Base-by-base conservation (phyloP, 1,284 basidiomycete species). In the Heterobasidion occidentale region DNA sequence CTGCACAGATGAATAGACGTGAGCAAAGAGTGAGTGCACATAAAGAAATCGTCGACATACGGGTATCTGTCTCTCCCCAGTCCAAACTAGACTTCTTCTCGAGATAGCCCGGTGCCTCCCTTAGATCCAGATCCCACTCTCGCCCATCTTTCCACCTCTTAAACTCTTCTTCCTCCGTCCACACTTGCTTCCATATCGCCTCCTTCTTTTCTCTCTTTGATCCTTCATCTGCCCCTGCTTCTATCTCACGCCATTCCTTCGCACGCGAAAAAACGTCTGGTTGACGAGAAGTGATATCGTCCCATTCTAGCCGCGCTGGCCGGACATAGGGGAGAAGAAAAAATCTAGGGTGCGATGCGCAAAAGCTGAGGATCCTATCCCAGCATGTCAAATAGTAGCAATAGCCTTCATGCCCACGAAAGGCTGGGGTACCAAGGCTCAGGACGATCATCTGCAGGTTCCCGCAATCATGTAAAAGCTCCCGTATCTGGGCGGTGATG, bases 101-200 rank as follows among this genome's bases (percentile, higher is more conserved):
- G 3, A 56, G n/a, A 48, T 61, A 61, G 8, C 57, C 60, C 8
- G 60, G 60, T 3, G 60, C 54, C 20, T 58, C 58, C 51, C 52
- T 53, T 53, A 61, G n/a, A 36, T 61, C 60, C 44, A 61, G 35
- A 34, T 61, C 60, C 60, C 60, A 61, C 35, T 61, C 60, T 27
- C 42, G 33, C 1, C 53, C 55, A 44, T 59, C 57, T 44, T 58
- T 59, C 60, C 60, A 59, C 34, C 55, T 53, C 11, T 53, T 51
- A 17, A 61, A 58, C 53, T 46, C 51, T 0, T 46, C 38, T 7
- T 61, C 55, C 55, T 47, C 55, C 44, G 14, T 33, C 17, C 6
- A 34, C 51, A 47, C 45, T 34, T 15, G 8, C 27, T 44, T 44
- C 33, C 55, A 47, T 2, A 56, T 52, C 34, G 6, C 17, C 27